Conservation (phyloP, 2,329 filamentous ascomycete species). For the Fusarium agapanthi region DNA sequence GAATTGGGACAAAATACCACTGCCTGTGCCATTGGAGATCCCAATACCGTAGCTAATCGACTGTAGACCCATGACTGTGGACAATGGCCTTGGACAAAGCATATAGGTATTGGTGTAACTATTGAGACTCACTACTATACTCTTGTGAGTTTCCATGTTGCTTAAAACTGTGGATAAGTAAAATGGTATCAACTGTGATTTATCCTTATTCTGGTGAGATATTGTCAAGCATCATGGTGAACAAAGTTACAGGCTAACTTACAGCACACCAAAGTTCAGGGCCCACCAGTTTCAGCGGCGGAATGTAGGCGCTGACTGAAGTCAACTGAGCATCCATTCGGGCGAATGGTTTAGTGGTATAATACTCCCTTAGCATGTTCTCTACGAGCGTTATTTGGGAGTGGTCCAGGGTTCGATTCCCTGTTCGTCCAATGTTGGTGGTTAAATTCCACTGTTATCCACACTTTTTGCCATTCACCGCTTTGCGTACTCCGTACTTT, state of each 20-base stretch:
- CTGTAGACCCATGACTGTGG: neutral
- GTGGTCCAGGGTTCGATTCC: slow-evolving; percentile 37
- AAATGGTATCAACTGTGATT: neutral
- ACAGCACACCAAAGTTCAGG: neutral
- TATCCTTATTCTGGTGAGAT: neutral
- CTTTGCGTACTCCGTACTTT: neutral
- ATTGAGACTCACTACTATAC: accelerated
- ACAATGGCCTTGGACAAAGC: neutral
- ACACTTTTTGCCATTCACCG: neutral
- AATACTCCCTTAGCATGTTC: slow-evolving; percentile 35
- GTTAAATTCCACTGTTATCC: slow-evolving; percentile 22
- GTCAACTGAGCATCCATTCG: neutral
- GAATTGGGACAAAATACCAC: accelerated
- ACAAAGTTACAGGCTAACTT: no score
- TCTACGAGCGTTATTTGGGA: neutral
- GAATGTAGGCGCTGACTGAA: accelerated
- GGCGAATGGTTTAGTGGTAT: slow-evolving; percentile 38
- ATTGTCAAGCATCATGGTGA: neutral
- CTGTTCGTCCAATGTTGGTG: slow-evolving; percentile 29
- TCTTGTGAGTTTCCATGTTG: accelerated
- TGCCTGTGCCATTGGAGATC: neutral
- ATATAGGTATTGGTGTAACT: neutral
- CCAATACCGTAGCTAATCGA: neutral
- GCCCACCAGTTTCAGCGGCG: accelerated
- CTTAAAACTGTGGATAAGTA: accelerated